These are phyloP conservation scores for Neurospora cerealis DNA, from an alignment of 495 filamentous ascomycete genomes.

Conservation along the genomic window DNA sequence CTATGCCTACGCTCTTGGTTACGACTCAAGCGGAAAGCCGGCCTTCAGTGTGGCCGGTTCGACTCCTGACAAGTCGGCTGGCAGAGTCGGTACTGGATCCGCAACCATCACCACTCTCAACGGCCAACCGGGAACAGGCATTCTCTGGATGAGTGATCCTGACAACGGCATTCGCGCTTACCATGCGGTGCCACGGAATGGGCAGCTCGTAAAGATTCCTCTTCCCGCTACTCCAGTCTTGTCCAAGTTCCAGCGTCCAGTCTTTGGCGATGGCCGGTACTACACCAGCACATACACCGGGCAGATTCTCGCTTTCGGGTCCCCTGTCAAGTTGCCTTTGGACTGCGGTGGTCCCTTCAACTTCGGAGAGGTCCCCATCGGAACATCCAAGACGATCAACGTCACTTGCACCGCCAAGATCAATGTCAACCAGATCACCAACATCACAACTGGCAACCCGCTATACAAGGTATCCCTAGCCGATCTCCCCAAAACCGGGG, in stretches of 20 bases:
- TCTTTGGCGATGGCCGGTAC: conserved; percentile 28
- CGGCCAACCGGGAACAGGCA: conserved; percentile 29
- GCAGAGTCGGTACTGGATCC: conserved; percentile 26
- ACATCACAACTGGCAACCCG: conserved; percentile 17
- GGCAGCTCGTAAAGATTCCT: conserved; percentile 7
- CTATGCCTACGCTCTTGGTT: conserved; percentile 29
- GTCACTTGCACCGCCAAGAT: conserved; percentile 29
- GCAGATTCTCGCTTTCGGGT: conserved; percentile 27
- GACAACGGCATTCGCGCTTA: conserved; percentile 30
- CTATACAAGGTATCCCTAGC: conserved; percentile 22
- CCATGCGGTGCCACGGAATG: conserved; percentile 16
- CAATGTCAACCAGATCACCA: conserved; percentile 22
- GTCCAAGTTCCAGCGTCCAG: conserved; percentile 28
- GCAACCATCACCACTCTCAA: conserved; percentile 30
- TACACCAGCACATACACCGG: conserved; percentile 31
- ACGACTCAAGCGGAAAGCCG: conserved; percentile 16
- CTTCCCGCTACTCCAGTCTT: conserved; percentile 16
- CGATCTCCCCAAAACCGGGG: conserved; percentile 21
- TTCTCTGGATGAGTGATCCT: conserved; percentile 33
- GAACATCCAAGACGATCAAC: conserved; percentile 11
- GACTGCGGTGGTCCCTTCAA: conserved; percentile 26
- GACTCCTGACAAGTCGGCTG: conserved; percentile 24
- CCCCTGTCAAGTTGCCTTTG: conserved; percentile 24
- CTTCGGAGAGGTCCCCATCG: conserved; percentile 32
- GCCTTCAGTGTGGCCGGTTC: conserved; percentile 12